phyloP scores from a whole-genome alignment of 2,329 filamentous ascomycete genomes.

The Neurospora sp. region DNA sequence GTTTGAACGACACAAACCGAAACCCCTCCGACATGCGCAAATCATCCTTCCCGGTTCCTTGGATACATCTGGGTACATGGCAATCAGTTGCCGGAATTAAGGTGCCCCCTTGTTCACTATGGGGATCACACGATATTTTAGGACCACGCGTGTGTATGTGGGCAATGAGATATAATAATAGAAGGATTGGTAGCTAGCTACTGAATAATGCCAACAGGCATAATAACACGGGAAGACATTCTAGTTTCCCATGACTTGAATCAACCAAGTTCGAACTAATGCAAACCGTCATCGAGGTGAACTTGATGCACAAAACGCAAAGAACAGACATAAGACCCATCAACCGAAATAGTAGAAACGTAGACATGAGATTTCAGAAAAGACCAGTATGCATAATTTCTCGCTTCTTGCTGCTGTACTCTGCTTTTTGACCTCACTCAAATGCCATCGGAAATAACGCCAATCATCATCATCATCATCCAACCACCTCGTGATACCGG shows the following conservation, averaged over 20 bases:
- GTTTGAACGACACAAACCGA: background rate
- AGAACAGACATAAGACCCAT: background rate
- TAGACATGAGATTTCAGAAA: conserved; percentile 9
- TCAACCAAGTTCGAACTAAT: background rate
- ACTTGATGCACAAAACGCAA: background rate
- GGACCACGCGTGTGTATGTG: too few species aligned
- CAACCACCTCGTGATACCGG: background rate
- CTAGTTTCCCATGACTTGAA: background rate
- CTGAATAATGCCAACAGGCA: background rate
- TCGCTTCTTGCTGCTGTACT: background rate
- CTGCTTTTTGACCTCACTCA: background rate
- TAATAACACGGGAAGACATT: background rate
- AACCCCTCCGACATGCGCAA: background rate
- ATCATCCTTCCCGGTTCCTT: background rate
- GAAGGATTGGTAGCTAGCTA: background rate
- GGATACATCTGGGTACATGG: background rate
- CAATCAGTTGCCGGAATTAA: background rate
- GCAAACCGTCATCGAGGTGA: background rate
- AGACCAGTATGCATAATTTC: conserved; percentile 13
- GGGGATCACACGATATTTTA: too few species aligned
- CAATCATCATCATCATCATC: background rate
- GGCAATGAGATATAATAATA: background rate
- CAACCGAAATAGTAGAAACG: conserved; percentile 13
- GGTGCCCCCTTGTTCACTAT: background rate
- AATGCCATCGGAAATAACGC: background rate